Percentiles rank a stretch among this genome's conserved stretches.
These are phyloP conservation scores for Nannizzia gypsea DNA, from an alignment of 2,329 filamentous ascomycete genomes.

Conservation along the genomic window DNA sequence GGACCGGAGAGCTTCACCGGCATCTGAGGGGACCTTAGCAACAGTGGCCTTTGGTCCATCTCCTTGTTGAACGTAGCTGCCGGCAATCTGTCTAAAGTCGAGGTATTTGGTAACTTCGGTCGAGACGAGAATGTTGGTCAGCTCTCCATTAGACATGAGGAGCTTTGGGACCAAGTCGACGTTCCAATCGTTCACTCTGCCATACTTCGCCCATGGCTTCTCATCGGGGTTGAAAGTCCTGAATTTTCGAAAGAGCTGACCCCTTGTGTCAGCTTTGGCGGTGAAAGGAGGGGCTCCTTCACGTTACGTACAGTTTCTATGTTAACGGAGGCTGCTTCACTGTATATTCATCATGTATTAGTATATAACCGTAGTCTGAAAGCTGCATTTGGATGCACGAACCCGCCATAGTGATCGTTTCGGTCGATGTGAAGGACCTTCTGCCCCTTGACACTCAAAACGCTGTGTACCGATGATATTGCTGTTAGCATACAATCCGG, in stretches of 20 bases:
- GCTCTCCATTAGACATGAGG: slow-evolving; percentile 94
- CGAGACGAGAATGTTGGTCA: slow-evolving; percentile 96
- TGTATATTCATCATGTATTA: slow-evolving; percentile 29
- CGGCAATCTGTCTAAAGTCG: slow-evolving; percentile 88
- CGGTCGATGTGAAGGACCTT: slow-evolving; percentile 98
- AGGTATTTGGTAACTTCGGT: slow-evolving; percentile 84
- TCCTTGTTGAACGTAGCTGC: slow-evolving; percentile 92
- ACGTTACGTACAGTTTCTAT: slow-evolving; percentile 64
- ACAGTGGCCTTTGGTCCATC: slow-evolving; percentile 72
- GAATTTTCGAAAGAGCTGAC: slow-evolving; percentile 89
- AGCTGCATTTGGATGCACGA: slow-evolving; percentile 31
- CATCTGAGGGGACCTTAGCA: slow-evolving; percentile 92
- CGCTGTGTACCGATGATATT: slow-evolving; percentile 41
- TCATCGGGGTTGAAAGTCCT: slow-evolving; percentile 66
- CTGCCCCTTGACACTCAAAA: slow-evolving; percentile 95
- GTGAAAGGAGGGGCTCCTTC: neutral
- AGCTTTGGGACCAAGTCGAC: slow-evolving; percentile 98
- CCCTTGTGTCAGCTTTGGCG: slow-evolving; percentile 24
- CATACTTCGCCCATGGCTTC: slow-evolving; percentile 97
- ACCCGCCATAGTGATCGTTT: slow-evolving; percentile 98
- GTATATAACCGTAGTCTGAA: slow-evolving; percentile 8
- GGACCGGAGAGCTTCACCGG: slow-evolving; percentile 77
- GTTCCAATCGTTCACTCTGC: slow-evolving; percentile 96
- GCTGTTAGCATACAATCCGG: neutral
- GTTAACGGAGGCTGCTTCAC: slow-evolving; percentile 92